phyloP scores from a whole-genome alignment of 2,329 filamentous ascomycete genomes.

The Pseudogymnoascus sp. region DNA sequence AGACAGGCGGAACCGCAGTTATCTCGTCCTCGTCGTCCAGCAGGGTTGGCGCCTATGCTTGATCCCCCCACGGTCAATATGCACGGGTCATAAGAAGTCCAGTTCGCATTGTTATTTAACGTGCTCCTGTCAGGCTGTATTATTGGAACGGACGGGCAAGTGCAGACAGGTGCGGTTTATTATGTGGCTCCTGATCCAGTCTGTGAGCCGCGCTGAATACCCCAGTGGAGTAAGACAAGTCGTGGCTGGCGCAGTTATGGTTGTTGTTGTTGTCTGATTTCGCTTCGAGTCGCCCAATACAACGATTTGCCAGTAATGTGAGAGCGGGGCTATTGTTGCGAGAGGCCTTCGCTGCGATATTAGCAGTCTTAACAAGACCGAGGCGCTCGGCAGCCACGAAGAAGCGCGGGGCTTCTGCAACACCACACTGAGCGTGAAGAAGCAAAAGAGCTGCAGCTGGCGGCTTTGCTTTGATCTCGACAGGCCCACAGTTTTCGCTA shows the following conservation, averaged over 20 bases:
- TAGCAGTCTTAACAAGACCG: neutral
- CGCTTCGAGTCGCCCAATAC: neutral
- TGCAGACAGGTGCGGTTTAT: neutral
- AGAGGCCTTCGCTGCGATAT: conserved; percentile 1
- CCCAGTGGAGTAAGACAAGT: neutral
- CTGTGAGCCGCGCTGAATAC: neutral
- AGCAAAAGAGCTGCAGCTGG: neutral
- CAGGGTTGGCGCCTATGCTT: neutral
- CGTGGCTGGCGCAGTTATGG: neutral
- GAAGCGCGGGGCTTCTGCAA: neutral
- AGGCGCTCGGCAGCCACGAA: neutral
- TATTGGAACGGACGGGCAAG: neutral
- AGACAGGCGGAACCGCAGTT: neutral
- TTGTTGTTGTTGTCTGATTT: conserved; percentile 4
- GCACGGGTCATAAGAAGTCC: conserved; percentile 5
- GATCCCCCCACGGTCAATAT: conserved; percentile 6
- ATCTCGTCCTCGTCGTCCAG: neutral
- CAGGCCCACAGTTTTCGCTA: neutral
- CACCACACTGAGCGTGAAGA: neutral
- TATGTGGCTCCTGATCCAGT: neutral
- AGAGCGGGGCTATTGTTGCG: conserved; percentile 3
- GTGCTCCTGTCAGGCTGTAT: neutral
- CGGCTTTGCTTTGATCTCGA: neutral
- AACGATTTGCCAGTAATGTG: conserved; percentile 1
- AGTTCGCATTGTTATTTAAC: conserved; percentile 4